A percentile compares a stretch with the other conserved stretches of the same genome.
phyloP scores from a whole-genome alignment of 2,329 filamentous ascomycete genomes.

The Cordyceps militaris region DNA sequence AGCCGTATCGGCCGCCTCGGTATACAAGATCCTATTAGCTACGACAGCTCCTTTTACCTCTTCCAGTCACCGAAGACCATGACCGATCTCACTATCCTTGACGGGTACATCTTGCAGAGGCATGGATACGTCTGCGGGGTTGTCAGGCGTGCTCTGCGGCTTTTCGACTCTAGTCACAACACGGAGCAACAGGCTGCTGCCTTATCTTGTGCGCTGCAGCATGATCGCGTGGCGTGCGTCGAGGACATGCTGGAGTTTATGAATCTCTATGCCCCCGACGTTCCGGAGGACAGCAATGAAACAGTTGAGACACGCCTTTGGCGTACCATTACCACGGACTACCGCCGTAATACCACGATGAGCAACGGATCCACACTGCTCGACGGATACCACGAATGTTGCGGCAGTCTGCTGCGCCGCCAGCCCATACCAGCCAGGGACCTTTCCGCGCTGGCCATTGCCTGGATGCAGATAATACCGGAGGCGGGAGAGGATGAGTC shows the following conservation, averaged over 20 bases:
- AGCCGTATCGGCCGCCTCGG: conserved; percentile 1
- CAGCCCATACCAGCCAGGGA: neutral
- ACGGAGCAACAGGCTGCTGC: neutral
- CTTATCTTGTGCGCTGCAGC: neutral
- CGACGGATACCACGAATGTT: neutral
- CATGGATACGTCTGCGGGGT: neutral
- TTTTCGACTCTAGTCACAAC: neutral
- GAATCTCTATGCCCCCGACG: neutral
- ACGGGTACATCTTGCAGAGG: neutral
- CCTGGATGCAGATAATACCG: neutral
- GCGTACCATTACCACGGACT: neutral
- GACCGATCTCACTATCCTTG: neutral
- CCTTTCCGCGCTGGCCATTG: neutral
- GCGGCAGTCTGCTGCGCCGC: neutral
- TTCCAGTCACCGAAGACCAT: neutral
- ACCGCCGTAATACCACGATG: neutral
- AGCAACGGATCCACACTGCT: too few species aligned
- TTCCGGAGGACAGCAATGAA: neutral
- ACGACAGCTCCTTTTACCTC: neutral
- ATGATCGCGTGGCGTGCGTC: neutral
- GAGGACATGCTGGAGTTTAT: neutral
- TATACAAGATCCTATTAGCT: neutral
- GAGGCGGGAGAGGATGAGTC: neutral
- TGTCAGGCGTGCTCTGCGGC: neutral
- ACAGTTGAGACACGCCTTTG: neutral